These are phyloP conservation scores for Cryphonectria parasitica DNA, from an alignment of 2,329 filamentous ascomycete species.

Conservation along the genomic window DNA sequence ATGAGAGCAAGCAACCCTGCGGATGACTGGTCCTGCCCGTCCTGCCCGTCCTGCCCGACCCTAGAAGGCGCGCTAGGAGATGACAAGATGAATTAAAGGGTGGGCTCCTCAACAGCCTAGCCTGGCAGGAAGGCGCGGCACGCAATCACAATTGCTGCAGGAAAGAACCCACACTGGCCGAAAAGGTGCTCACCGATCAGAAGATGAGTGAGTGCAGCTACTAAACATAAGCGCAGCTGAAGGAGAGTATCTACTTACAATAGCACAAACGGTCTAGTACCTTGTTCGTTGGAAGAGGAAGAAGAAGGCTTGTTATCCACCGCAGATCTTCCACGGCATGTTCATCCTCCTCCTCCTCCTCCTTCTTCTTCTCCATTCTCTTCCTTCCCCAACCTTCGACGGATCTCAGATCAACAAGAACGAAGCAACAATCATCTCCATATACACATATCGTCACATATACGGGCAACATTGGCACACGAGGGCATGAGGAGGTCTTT, in stretches of 20 bases:
- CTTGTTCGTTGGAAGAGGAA: neutral
- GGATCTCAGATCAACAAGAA: neutral
- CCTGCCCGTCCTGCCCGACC: neutral
- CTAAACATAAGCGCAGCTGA: neutral
- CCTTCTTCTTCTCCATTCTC: neutral
- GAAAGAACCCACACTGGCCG: neutral
- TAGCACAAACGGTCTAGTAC: neutral
- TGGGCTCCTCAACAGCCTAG: neutral
- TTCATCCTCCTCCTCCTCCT: neutral
- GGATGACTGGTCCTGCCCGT: constrained; percentile 11
- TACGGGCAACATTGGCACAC: neutral
- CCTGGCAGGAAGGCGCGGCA: neutral
- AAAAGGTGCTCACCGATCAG: constrained; percentile 2
- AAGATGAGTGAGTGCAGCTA: neutral
- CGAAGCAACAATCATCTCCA: neutral
- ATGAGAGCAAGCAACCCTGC: constrained; percentile 20
- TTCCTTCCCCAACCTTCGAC: neutral
- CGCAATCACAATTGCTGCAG: neutral
- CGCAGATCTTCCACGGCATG: neutral
- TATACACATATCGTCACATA: neutral
- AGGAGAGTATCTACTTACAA: neutral
- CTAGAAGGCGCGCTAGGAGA: constrained; percentile 16
- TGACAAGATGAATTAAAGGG: constrained; percentile 9
- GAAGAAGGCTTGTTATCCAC: neutral
- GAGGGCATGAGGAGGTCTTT: constrained; percentile 4